phyloP scores from a whole-genome alignment of 2,329 filamentous ascomycete species.

The Drechslera avenae region DNA sequence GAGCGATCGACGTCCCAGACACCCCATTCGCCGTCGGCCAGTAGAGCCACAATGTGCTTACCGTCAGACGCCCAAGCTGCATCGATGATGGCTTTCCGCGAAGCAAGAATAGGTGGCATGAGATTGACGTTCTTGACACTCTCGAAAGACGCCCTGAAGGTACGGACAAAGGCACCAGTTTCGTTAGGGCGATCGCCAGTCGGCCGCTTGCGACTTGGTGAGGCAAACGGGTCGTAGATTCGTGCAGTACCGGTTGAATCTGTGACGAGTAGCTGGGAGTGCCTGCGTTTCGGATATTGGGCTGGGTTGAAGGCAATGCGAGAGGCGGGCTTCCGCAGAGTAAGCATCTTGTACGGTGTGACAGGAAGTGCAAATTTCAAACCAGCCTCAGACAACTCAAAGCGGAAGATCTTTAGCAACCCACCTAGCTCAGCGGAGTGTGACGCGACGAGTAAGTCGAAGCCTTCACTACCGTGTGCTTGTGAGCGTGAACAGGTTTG shows the following conservation, averaged over 20 bases:
- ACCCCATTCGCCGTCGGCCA: conserved; percentile 59
- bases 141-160: conserved; percentile 44
- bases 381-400: conserved; percentile 45
- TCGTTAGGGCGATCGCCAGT: conserved; percentile 22
- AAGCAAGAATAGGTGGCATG: conserved; percentile 39
- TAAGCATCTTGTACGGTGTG: conserved; percentile 53
- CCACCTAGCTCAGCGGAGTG: conserved; percentile 50
- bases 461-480: conserved; percentile 33
- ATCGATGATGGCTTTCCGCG: conserved; percentile 56
- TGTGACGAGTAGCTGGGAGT: conserved; percentile 61
- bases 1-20: conserved; percentile 55
- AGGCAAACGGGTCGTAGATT: conserved; percentile 61
- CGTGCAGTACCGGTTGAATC: conserved; percentile 62
- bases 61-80: conserved; percentile 56
- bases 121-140: conserved; percentile 29
- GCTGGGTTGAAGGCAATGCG: conserved; percentile 61
- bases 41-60: conserved; percentile 52
- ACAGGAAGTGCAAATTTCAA: conserved; percentile 46
- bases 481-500: conserved; percentile 31
- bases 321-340: conserved; percentile 57
- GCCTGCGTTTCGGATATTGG: conserved; percentile 57
- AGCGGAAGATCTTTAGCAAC: conserved; percentile 49
- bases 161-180: conserved; percentile 36
- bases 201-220: conserved; percentile 28
- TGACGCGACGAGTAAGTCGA: conserved; percentile 50